Conservation (phyloP, 129 eudicot genomes). For the Pittosporum tobira region DNA sequence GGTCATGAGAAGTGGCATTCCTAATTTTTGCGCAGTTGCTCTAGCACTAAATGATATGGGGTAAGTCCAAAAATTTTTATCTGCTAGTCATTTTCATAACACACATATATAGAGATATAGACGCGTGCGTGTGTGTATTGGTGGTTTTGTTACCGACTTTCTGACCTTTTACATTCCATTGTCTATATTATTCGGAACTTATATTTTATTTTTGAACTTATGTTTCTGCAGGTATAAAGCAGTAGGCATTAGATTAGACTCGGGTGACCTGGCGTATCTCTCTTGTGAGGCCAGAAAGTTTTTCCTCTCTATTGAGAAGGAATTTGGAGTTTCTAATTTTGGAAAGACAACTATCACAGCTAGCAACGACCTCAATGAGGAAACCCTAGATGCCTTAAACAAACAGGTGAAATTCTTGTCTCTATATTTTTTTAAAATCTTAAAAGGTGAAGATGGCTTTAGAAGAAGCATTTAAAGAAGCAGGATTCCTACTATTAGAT, state of each 20-base stretch:
- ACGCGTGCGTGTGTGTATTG: no score
- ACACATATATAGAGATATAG: no score
- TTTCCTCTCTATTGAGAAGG: conserved; percentile 63
- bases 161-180: neutral
- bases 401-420: conserved; percentile 61
- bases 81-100: no score
- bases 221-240: conserved; percentile 71
- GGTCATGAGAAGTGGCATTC: conserved; percentile 93
- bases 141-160: no score
- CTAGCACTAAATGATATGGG: conserved; percentile 86
- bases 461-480: neutral
- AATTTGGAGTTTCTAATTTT: conserved; percentile 60
- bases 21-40: conserved; percentile 98
- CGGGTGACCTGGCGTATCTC: conserved; percentile 95
- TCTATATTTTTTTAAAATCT: neutral
- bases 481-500: neutral
- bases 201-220: neutral
- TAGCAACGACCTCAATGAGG: conserved; percentile 96
- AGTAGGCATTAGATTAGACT: conserved; percentile 79
- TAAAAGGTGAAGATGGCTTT: neutral
- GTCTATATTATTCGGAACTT: neutral
- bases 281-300: conserved; percentile 85
- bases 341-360: conserved; percentile 76
- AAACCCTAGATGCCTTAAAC: conserved; percentile 94
- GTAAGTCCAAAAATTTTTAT: conserved; percentile 38